A percentile compares a stretch with the other conserved stretches of the same genome.
Conservation (phyloP, 805 yeast species). For the Wickerhamiella slavikovae region DNA sequence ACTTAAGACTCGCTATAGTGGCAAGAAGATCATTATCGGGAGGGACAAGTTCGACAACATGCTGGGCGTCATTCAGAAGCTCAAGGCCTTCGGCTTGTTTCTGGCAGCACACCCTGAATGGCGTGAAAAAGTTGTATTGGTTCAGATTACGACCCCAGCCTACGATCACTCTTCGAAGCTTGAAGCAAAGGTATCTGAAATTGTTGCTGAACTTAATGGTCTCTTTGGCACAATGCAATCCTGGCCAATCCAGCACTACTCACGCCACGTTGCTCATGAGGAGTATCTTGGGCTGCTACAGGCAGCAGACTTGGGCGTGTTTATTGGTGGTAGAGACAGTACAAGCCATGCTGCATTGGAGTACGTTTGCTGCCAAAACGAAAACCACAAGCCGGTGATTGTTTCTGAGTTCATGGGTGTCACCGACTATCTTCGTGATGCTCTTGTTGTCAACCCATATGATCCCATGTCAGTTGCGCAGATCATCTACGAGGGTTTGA, state of each 20-base stretch:
- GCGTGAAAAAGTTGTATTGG: conserved; percentile 66
- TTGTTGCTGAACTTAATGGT: conserved; percentile 66
- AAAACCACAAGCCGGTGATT: conserved; percentile 51
- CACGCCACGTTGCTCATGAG: conserved; percentile 67
- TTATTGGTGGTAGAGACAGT: conserved; percentile 85
- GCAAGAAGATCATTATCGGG: conserved; percentile 62
- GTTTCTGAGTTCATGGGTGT: conserved; percentile 90
- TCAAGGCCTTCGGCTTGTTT: conserved; percentile 77
- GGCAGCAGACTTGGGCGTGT: conserved; percentile 75
- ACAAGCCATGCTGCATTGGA: conserved; percentile 92
- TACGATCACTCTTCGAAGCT: conserved; percentile 36
- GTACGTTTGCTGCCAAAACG: conserved; percentile 60
- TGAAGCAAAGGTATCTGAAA: conserved; percentile 66
- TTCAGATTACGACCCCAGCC: conserved; percentile 81
- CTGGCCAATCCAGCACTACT: conserved; percentile 83
- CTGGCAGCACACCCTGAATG: conserved; percentile 83
- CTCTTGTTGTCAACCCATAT: conserved; percentile 87
- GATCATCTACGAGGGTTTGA: conserved; percentile 49
- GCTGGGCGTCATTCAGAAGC: conserved; percentile 82
- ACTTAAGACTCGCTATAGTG: conserved; percentile 27
- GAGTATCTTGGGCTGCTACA: conserved; percentile 78
- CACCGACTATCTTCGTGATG: conserved; percentile 26
- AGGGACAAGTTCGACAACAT: conserved; percentile 84
- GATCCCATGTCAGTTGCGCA: conserved; percentile 85
- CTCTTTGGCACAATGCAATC: conserved; percentile 64